Conservation (phyloP, 176 grass and related monocot species). For the Tillandsia fasciculata region DNA sequence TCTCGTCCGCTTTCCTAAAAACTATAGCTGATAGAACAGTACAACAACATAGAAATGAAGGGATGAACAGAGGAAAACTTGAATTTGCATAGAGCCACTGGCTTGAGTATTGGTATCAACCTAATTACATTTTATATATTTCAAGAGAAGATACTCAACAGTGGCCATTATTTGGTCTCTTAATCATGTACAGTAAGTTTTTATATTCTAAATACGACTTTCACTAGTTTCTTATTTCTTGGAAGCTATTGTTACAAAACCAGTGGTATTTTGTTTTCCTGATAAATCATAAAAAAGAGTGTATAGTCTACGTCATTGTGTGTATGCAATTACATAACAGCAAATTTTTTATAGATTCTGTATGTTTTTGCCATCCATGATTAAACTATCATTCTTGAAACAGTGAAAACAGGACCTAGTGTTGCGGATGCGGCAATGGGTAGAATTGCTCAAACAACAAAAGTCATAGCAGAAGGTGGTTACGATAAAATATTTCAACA, state of each 20-base stretch:
- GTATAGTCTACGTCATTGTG: too few species aligned
- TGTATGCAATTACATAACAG: neutral
- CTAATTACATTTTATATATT: too few species aligned
- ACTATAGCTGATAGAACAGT: too few species aligned
- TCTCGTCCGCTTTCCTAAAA: too few species aligned
- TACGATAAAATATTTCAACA: slow-evolving; percentile 98
- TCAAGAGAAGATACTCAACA: neutral
- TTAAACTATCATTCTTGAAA: slow-evolving; percentile 15
- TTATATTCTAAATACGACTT: neutral
- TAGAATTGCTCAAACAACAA: slow-evolving; percentile 79
- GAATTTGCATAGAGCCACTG: too few species aligned
- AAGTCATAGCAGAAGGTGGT: slow-evolving; percentile 95
- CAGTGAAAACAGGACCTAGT: slow-evolving; percentile 99
- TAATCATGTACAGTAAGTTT: neutral
- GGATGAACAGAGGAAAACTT: too few species aligned
- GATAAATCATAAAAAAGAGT: neutral
- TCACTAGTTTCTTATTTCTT: neutral
- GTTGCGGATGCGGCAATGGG: slow-evolving; percentile 93
- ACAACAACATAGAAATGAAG: too few species aligned
- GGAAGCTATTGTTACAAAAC: neutral
- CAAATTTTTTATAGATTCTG: neutral
- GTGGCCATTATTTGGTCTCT: neutral
- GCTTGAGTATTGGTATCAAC: too few species aligned
- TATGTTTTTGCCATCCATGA: neutral
- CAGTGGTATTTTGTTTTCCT: neutral